phyloP scores from a whole-genome alignment of 2,329 filamentous ascomycete species.

The Trichoderma citrinoviride region DNA sequence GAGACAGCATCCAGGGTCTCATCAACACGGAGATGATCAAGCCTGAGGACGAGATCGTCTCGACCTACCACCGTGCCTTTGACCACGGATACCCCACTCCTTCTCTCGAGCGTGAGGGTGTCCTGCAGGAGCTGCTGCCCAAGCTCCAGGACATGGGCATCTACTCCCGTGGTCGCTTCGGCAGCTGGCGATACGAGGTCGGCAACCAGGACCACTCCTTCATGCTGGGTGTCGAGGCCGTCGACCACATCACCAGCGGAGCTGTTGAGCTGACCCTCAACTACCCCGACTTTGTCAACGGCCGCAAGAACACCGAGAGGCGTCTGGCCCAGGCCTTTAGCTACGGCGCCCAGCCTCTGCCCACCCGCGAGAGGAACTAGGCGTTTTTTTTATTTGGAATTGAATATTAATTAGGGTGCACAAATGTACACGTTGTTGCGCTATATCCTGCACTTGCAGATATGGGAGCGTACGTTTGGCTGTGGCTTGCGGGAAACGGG shows the following conservation, averaged over 20 bases:
- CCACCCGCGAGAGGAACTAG: conserved; percentile 29
- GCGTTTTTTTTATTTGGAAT: neutral
- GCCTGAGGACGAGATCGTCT: conserved; percentile 89
- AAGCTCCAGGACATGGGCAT: conserved; percentile 90
- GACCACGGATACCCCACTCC: conserved; percentile 98
- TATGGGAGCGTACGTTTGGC: conserved; percentile 26
- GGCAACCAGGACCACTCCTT: conserved; percentile 98
- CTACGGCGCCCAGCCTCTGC: conserved; percentile 32
- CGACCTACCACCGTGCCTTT: conserved; percentile 96
- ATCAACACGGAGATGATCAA: conserved; percentile 98
- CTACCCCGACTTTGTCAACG: conserved; percentile 95
- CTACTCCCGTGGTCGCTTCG: conserved; percentile 93
- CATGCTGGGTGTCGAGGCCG: conserved; percentile 94
- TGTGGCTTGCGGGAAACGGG: conserved; percentile 25
- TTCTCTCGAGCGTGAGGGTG: conserved; percentile 89
- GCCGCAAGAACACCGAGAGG: conserved; percentile 57
- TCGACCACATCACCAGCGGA: conserved; percentile 84
- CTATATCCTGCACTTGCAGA: conserved; percentile 29
- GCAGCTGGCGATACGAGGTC: conserved; percentile 95
- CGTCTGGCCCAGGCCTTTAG: conserved; percentile 46
- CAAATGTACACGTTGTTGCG: conserved; percentile 25
- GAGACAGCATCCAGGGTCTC: conserved; percentile 91
- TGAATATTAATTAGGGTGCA: conserved; percentile 16
- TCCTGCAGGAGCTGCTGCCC: conserved; percentile 87
- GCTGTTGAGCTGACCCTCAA: conserved; percentile 90